Evolutionary conservation across 306 rosid species (phyloP).

Genomic region (Lathyrus tuberosus): DNA sequence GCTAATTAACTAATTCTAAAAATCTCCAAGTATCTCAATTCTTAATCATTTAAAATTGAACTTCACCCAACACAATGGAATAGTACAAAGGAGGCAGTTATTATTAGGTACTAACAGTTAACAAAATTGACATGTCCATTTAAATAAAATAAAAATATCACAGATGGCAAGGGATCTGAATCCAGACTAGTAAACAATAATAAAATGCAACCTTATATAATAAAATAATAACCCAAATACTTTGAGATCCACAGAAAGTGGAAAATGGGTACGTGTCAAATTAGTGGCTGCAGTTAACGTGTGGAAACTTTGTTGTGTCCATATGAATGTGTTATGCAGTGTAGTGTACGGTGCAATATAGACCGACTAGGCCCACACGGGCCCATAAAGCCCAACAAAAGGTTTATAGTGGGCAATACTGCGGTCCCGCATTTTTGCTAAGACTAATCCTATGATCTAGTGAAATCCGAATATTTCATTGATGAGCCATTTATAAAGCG

Average conservation of each 20-base stretch:
- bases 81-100: slow-evolving; percentile 3
- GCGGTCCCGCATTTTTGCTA: slow-evolving; percentile 22
- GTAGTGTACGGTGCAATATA: slow-evolving; percentile 32
- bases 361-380: slow-evolving; percentile 39
- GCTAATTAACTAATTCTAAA: slow-evolving; percentile 2
- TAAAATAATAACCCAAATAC: background rate
- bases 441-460: slow-evolving; percentile 4
- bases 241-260: slow-evolving; percentile 44
- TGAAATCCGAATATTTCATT: background rate
- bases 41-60: background rate
- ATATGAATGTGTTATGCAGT: too few relatives aligned
- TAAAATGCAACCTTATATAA: background rate
- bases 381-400: slow-evolving; percentile 12
- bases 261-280: slow-evolving; percentile 45
- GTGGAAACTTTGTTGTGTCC: slow-evolving; percentile 28
- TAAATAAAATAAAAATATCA: background rate
- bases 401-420: background rate
- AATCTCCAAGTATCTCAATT: background rate
- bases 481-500: background rate
- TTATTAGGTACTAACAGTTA: slow-evolving; percentile 7
- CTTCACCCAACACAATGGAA: background rate
- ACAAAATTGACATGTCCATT: slow-evolving; percentile 1
- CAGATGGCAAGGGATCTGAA: slow-evolving; percentile 38
- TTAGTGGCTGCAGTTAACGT: slow-evolving; percentile 12
- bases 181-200: slow-evolving; percentile 18